These are phyloP conservation scores for Aeminium ludgeri DNA, from an alignment of 495 filamentous ascomycete genomes.

Conservation along the genomic window DNA sequence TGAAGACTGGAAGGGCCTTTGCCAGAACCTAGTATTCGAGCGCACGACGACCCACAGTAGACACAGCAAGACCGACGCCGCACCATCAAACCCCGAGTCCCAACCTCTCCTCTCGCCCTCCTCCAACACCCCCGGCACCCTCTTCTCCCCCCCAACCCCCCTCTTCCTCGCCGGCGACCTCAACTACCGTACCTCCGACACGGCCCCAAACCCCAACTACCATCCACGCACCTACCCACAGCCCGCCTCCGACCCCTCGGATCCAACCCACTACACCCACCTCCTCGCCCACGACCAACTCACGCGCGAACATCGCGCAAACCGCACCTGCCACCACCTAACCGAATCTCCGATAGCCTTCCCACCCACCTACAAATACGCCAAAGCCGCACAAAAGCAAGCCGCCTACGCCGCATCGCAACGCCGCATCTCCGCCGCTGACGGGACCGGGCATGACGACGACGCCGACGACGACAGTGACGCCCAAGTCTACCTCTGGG, in stretches of 20 bases:
- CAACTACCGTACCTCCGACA: constrained; percentile 71
- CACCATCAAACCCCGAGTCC: constrained; percentile 18
- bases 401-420: constrained; percentile 19
- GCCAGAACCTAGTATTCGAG: constrained; percentile 59
- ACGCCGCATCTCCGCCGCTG: constrained; percentile 7
- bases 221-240: constrained; percentile 44
- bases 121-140: constrained; percentile 20
- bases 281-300: constrained; percentile 66
- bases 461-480: constrained; percentile 13
- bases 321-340: constrained; percentile 57
- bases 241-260: constrained; percentile 31
- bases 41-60: no score
- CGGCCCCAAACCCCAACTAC: constrained; percentile 32
- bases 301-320: constrained; percentile 42
- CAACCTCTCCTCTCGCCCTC: constrained; percentile 30
- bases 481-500: constrained; percentile 50
- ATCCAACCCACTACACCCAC: constrained; percentile 37
- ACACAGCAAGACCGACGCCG: constrained; percentile 20
- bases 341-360: constrained; percentile 59
- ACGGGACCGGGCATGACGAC: constrained; percentile 12
- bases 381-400: constrained; percentile 20
- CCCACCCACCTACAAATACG: constrained; percentile 85
- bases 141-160: constrained; percentile 61
- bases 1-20: constrained; percentile 68
- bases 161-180: constrained; percentile 81